Evolutionary conservation across 2,329 filamentous ascomycete genomes (phyloP), one percentile per base, ranked within the genome.

Genomic region (Dactylonectria macrodidyma): DNA sequence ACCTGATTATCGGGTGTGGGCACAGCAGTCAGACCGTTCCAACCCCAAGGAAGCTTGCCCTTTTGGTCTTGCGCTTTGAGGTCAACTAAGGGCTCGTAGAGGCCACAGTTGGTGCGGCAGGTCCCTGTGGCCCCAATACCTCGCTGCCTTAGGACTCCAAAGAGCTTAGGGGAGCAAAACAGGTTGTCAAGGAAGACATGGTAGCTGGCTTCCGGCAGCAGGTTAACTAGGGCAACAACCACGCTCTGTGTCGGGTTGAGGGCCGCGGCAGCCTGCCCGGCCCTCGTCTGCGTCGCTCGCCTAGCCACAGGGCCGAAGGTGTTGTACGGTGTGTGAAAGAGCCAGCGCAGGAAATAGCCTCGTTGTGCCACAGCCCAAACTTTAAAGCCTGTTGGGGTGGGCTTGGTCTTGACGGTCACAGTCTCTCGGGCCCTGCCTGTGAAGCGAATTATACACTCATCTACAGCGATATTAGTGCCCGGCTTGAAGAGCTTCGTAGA

Each of bases 111-210:
- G 11, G 24, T 46, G 14, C 66, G 66, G 47, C 44, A 51, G 36
- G 48, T 65, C 24, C 68, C 68, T 60, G 55, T 70, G 30, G 65
- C 65, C 7, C 50, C 48, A n/a, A 22, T 14, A 34, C 59, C 54
- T 50, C 9, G 34, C 6, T 56, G 3, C 3, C 60, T 41, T n/a
- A 67, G 64, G 22, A 41, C 22, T 8, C 34, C 16, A 50, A 62
- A 65, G 38, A 70, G 67, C 46, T 62, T 22, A n/a, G 19, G 52
- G 2, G 64, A 62, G 6, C 51, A 65, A 41, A 68, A 68, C 7
- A 68, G 62, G 47, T 67, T 67, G 26, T 67, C 65, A 22, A 68
- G 36, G 16, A 66, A 65, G 61, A 67, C 55, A 54, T 70, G 48
- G 58, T 67, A 66, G 36, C 10, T 68, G 14, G 55, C 62, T 12